Percentiles rank a stretch among this genome's conserved stretches.
phyloP scores from a whole-genome alignment of 805 yeast genomes.

The Starmerella stigmatis region DNA sequence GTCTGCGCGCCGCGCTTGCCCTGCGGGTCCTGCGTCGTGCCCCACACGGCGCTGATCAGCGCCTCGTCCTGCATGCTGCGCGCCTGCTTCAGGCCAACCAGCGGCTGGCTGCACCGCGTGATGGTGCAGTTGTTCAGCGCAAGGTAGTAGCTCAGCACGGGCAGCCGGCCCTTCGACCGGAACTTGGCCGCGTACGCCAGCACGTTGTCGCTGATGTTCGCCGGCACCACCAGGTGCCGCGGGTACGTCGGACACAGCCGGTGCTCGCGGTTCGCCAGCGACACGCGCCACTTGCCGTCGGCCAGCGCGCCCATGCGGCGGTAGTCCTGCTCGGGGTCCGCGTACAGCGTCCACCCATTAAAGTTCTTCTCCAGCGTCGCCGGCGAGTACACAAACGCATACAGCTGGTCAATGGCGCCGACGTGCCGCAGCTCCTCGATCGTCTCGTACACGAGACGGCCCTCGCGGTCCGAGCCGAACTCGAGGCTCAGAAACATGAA shows the following conservation, averaged over 20 bases:
- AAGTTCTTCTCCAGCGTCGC: slow-evolving; percentile 53
- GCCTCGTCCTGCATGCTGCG: slow-evolving; percentile 88
- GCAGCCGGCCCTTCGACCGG: slow-evolving; percentile 77
- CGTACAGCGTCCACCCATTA: slow-evolving; percentile 64
- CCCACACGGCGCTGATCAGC: slow-evolving; percentile 61
- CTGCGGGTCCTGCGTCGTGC: slow-evolving; percentile 37
- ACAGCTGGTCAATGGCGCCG: slow-evolving; percentile 45
- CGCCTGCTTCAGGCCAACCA: slow-evolving; percentile 79
- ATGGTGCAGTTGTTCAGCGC: slow-evolving; percentile 54
- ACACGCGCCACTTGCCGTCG: slow-evolving; percentile 55
- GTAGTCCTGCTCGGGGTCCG: slow-evolving; percentile 50
- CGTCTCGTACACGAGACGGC: slow-evolving; percentile 63
- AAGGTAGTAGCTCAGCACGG: slow-evolving; percentile 70
- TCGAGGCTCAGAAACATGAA: slow-evolving; percentile 73
- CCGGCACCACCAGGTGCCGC: slow-evolving; percentile 53
- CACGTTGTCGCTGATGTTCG: slow-evolving; percentile 68
- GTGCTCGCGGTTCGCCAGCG: slow-evolving; percentile 49
- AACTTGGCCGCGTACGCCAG: slow-evolving; percentile 73
- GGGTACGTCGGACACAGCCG: slow-evolving; percentile 70
- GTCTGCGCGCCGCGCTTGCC: slow-evolving; percentile 31
- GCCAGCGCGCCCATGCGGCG: slow-evolving; percentile 49
- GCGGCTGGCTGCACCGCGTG: slow-evolving; percentile 83
- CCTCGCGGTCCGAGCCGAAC: slow-evolving; percentile 47
- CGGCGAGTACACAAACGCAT: slow-evolving; percentile 75
- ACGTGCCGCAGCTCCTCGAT: slow-evolving; percentile 56